phyloP scores from a whole-genome alignment of 352 stramenopile species.

The Phytophthora pinifolia region DNA sequence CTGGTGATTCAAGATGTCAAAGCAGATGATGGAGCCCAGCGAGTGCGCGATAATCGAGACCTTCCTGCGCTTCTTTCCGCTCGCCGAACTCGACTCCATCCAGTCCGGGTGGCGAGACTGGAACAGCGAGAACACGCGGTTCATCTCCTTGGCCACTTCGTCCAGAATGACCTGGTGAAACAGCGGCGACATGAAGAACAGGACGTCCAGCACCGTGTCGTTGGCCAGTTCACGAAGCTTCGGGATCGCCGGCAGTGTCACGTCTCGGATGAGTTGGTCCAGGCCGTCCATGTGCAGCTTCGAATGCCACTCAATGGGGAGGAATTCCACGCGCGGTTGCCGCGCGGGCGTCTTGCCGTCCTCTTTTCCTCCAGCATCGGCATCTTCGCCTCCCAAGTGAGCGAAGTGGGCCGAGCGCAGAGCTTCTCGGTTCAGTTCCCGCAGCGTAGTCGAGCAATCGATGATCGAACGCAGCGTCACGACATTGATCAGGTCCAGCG shows the following conservation, averaged over 20 bases:
- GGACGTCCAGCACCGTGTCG: constrained; percentile 91
- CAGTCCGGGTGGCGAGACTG: constrained; percentile 59
- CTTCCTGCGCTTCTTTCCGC: constrained; percentile 51
- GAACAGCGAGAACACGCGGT: constrained; percentile 84
- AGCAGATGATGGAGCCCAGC: constrained; percentile 91
- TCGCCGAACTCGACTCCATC: constrained; percentile 18
- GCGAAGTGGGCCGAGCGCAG: constrained; percentile 72
- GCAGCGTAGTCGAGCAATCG: constrained; percentile 71
- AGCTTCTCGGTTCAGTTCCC: constrained; percentile 65
- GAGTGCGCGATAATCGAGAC: constrained; percentile 89
- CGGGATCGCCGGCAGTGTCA: constrained; percentile 86
- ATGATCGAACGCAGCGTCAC: constrained; percentile 83
- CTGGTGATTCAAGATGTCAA: constrained; percentile 89
- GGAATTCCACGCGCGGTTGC: constrained; percentile 61
- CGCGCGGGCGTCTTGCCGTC: constrained; percentile 5
- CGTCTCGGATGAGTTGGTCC: constrained; percentile 67
- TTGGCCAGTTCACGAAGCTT: constrained; percentile 92
- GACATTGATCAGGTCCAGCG: constrained; percentile 84
- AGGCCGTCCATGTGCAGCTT: constrained; percentile 83
- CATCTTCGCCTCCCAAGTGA: constrained; percentile 32
- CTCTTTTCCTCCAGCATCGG: constrained; percentile 11
- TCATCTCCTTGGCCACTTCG: constrained; percentile 92
- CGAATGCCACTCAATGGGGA: constrained; percentile 88
- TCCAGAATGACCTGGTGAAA: constrained; percentile 93
- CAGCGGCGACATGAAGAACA: constrained; percentile 93